Conservation (phyloP, 306 rosid genomes). For the Trichosanthes cucumerina region DNA sequence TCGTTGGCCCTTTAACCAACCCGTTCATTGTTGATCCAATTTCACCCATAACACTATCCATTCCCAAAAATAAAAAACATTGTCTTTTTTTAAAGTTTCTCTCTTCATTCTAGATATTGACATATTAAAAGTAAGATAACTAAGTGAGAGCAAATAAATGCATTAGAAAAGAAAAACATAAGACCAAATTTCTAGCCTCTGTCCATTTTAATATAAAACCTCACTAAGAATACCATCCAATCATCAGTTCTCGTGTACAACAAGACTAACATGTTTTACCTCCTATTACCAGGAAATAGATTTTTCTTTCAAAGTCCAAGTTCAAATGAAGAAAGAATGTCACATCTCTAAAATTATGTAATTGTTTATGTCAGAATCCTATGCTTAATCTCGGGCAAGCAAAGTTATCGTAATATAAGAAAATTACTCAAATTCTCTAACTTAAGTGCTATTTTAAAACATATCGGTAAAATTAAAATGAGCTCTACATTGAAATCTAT, state of each 20-base stretch:
- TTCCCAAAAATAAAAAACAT: no score
- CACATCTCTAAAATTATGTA: not conserved
- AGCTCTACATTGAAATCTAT: not conserved
- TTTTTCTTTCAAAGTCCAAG: not conserved
- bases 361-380: not conserved
- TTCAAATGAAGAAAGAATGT: not conserved
- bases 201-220: slow-evolving; percentile 10
- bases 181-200: slow-evolving; percentile 9
- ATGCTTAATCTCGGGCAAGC: not conserved
- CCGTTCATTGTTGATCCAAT: no score
- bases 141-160: not conserved
- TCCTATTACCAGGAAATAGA: not conserved
- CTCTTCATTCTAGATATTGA: no score
- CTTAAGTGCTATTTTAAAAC: not conserved
- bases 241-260: slow-evolving; percentile 15
- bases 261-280: not conserved
- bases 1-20: no score
- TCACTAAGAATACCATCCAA: slow-evolving; percentile 9
- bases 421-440: not conserved
- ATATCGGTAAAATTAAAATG: not conserved
- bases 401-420: not conserved
- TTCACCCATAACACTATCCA: no score
- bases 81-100: no score
- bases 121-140: no score
- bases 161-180: slow-evolving; percentile 2